Evolutionary conservation across 75 land plant species (phyloP), one percentile per base, ranked within the genome.

Genomic region (Cunninghamia lanceolata): DNA sequence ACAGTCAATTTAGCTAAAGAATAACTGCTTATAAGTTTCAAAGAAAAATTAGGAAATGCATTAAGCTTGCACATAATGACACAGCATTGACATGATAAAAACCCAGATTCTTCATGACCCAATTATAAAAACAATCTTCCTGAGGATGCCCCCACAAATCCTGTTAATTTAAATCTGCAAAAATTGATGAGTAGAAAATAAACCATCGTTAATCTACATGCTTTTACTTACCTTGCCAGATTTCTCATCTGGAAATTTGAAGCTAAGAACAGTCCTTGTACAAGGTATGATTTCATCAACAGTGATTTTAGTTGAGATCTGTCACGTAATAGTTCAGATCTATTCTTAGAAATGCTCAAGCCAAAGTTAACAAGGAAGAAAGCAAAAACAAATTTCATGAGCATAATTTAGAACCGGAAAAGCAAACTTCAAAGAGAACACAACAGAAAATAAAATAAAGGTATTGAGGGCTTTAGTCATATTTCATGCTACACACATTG

Each of bases 221-320:
- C 1, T 3, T 38, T 3, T 32, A 83, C 92, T 84, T 6, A 94
- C 97, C 94, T 95, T 95, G 90, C 97, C 94, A 85, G 94, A 95
- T 81, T 95, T 95, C 66, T 91, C 90, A 78, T 95, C 97, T 4
- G 97, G 97, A 28, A 93, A 89, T 40, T 89, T 95, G 88, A 95
- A 94, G 82, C 90, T 93, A 79, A 92, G 52, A 19, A 91, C 87
- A 79, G 90, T 82, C 87, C 91, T 95, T 50, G 91, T 87, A 77
- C 89, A 83, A 75, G 91, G 88, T 53, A 94, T 42, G 47, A 90
- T 45, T 59, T 95, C 94, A 89, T 86, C 82, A 70, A 91, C 82
- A 36, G 93, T 89, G 30, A 95, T 88, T 71, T 91, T 94, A 47
- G 95, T 93, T 71, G 89, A 87, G 54, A 95, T 91, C 97, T 95